Percentiles rank a stretch among this genome's conserved stretches.
phyloP scores from a whole-genome alignment of 331 rosid species.

The Erythrophleum ivorense region DNA sequence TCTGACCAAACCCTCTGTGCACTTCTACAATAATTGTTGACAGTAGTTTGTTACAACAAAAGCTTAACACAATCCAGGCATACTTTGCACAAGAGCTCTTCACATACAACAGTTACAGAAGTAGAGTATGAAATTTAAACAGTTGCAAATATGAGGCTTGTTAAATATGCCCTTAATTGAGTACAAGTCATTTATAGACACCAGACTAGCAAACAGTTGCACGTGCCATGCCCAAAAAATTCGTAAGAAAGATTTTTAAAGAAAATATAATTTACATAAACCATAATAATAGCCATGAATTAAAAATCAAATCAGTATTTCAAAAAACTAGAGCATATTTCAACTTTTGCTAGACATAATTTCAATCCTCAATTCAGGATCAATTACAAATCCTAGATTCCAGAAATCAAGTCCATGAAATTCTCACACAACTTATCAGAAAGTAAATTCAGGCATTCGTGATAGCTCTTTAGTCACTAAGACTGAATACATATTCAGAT shows the following conservation, averaged over 20 bases:
- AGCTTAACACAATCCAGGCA: slow-evolving; percentile 29
- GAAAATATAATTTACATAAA: slow-evolving; percentile 9
- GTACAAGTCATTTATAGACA: slow-evolving; percentile 17
- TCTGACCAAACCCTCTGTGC: slow-evolving; percentile 89
- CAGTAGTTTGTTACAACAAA: slow-evolving; percentile 41
- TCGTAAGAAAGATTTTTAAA: slow-evolving; percentile 2
- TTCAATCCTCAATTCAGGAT: slow-evolving; percentile 2
- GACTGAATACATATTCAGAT: neutral
- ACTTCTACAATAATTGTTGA: slow-evolving; percentile 68
- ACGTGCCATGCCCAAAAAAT: neutral
- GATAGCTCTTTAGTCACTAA: neutral
- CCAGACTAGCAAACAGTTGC: slow-evolving; percentile 29
- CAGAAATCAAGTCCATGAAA: slow-evolving; percentile 28
- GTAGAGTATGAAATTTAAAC: slow-evolving; percentile 16
- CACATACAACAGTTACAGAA: slow-evolving; percentile 6
- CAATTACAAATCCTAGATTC: slow-evolving; percentile 32
- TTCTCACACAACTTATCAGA: neutral
- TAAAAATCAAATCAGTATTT: slow-evolving; percentile 20
- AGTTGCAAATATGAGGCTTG: slow-evolving; percentile 30
- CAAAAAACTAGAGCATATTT: slow-evolving; percentile 14
- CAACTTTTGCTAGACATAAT: slow-evolving; percentile 23
- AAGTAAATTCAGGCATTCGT: neutral
- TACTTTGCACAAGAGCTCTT: slow-evolving; percentile 19
- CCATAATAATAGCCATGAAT: slow-evolving; percentile 11
- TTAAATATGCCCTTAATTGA: slow-evolving; percentile 22